Conservation (phyloP, 768 basidiomycete genomes). For the Leucosporidium creatinivorum region DNA sequence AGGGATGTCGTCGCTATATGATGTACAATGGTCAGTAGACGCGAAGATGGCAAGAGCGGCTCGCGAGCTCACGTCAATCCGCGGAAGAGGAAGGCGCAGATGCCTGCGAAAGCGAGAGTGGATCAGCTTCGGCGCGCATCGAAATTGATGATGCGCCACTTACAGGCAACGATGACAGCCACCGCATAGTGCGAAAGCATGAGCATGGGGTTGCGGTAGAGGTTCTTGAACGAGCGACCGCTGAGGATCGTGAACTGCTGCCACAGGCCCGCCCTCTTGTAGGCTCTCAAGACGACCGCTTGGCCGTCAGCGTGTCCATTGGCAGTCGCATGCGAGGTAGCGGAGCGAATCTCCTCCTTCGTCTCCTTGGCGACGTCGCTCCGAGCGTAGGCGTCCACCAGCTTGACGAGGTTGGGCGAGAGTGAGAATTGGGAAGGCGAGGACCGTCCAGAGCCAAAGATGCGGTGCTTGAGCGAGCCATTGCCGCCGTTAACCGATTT, state of each 20-base stretch:
- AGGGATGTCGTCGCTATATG: slow-evolving; percentile 79
- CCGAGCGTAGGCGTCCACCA: slow-evolving; percentile 64
- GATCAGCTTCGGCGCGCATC: slow-evolving; percentile 9
- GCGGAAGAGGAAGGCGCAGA: slow-evolving; percentile 90
- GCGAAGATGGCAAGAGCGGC: no score
- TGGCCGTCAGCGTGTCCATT: slow-evolving; percentile 59
- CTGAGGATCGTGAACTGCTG: slow-evolving; percentile 93
- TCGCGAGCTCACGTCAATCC: slow-evolving; percentile 58
- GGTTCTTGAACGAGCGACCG: slow-evolving; percentile 93
- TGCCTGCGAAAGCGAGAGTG: slow-evolving; percentile 48
- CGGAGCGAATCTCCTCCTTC: slow-evolving; percentile 38
- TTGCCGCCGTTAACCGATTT: slow-evolving; percentile 2
- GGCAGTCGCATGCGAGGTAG: slow-evolving; percentile 57
- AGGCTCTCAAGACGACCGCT: slow-evolving; percentile 50
- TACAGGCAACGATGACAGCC: slow-evolving; percentile 73
- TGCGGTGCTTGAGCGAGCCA: slow-evolving; percentile 8
- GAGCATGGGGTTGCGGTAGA: slow-evolving; percentile 89
- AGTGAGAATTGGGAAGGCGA: slow-evolving; percentile 38
- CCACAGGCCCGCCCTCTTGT: slow-evolving; percentile 68
- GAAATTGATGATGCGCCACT: no score
- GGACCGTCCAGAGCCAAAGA: slow-evolving; percentile 15
- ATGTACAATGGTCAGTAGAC: no score
- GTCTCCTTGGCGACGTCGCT: slow-evolving; percentile 54
- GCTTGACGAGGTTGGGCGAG: slow-evolving; percentile 55
- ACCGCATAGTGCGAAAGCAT: slow-evolving; percentile 84